Evolutionary conservation across 257 asterid species (phyloP), one percentile per base, ranked within the genome.

Genomic region (Asclepias syriaca): DNA sequence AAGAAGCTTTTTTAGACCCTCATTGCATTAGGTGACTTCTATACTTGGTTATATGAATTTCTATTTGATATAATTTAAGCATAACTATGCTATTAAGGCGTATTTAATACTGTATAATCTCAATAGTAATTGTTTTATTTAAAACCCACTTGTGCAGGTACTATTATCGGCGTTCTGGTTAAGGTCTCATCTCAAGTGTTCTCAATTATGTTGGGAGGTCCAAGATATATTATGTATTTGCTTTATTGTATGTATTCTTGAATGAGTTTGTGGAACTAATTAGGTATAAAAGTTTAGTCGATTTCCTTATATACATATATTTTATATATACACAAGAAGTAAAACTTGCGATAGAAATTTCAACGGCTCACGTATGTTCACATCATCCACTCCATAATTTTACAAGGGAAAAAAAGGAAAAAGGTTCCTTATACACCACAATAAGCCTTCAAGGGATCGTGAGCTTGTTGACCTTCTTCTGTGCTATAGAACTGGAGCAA

Each of bases 161-260:
- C 87, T 92, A 92, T 79, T 89, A 85, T 80, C 85, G 88, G 40
- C 88, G 88, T 45, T 73, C 90, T 60, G 64, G 73, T 27, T 82
- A 81, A 84, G 71, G 64, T 78, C 29, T 82, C 80, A 81, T 72
- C 68, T 79, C 29, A 16, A 8, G 72, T 27, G 66, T 39, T 49
- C 16, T 15, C 55, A 50, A 54, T 61, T 61, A 13, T 61, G 34
- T 32, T 60, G 1, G 29, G 5, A 11, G 12, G 27, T 10, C 15
- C 46, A 10, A 6, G 8, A 32, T 2, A 16, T 40, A 27, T 3
- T 21, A 6, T 72, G 55, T 48, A 16, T 37, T 15, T 43, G 18
- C 58, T 43, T 57, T 39, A 15, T 39, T 58, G 13, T 13, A 37
- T 37, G 7, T 54, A 12, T 21, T 39, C 32, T 57, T n/a, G 1